Evolutionary conservation across 345 rosid genomes (phyloP), one percentile per base, ranked within the genome.

Genomic region (Toxicodendron radicans): DNA sequence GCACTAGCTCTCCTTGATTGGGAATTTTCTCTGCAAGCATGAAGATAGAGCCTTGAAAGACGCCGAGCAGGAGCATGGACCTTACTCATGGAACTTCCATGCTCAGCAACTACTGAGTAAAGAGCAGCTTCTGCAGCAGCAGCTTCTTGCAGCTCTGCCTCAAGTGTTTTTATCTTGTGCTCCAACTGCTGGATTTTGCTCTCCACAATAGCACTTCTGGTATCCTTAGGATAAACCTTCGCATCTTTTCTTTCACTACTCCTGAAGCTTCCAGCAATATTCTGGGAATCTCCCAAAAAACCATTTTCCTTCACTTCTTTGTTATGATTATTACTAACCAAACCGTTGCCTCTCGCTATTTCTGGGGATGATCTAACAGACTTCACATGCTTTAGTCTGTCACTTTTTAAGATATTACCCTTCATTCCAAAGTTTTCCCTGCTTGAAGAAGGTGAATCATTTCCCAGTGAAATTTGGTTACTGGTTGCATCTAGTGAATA

Each of bases 31-130:
- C 68, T 82, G 81, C 84, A 88, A 67, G 90, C 84, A 84, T 91
- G 91, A 79, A 87, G 87, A 87, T 91, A 95, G 46, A 92, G 76
- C 82, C 97, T 89, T 72, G 91, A 85, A 84, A 92, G 97, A 73
- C 97, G 97, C 68, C 97, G 85, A 68, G 99, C 97, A 12, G 97
- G 97, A 60, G 97, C 95, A 85, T 95, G 97, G 65, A 95, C 97
- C 85, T 92, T 95, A 81, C 83, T 85, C 81, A 83, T 85, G 51
- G 99, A 92, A 77, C 92, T 91, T 80, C 94, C 95, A 80, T 95
- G 97, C 79, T 95, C 97, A 32, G 97, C 95, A 69, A 87, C 89
- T 58, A 95, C 90, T 0, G 97, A 88, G 80, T 88, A 94, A 73
- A 95, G 89, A 82, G 99, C 88, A 81, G 91, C 92, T 86, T 95